Evolutionary conservation across 2,329 filamentous ascomycete genomes (phyloP).

Genomic region (Verticillium isaacii): DNA sequence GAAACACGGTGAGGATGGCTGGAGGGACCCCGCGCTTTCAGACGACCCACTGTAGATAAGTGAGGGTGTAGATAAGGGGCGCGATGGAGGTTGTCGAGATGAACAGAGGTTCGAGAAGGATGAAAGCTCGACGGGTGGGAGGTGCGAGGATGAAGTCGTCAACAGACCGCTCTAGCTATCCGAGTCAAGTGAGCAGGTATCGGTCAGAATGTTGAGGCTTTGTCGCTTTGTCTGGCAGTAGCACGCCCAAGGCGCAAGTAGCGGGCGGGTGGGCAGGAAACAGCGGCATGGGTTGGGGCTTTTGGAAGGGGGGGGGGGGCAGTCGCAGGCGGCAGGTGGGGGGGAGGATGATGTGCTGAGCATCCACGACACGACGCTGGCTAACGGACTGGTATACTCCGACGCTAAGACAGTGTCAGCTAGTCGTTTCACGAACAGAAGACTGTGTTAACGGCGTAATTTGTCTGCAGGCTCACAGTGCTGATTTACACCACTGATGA

Average conservation of each 20-base stretch:
- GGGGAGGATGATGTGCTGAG: not conserved
- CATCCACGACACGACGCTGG: not conserved
- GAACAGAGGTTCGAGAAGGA: not conserved
- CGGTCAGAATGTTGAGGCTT: not conserved
- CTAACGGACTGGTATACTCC: not conserved
- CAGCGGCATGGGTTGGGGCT: not conserved
- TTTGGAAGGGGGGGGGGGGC: not conserved
- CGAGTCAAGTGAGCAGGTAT: not conserved
- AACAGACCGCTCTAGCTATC: not conserved
- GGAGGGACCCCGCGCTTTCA: not conserved
- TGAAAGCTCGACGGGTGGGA: not conserved
- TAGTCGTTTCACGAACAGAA: not conserved
- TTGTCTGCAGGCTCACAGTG: not conserved
- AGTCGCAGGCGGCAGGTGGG: not conserved
- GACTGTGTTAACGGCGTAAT: not conserved
- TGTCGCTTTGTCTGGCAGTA: not conserved
- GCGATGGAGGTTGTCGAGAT: not conserved
- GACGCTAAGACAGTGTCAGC: not conserved
- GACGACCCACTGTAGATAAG: not conserved
- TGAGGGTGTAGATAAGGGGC: not conserved
- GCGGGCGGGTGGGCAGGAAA: not conserved
- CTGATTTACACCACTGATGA: not conserved
- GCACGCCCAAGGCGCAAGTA: not conserved
- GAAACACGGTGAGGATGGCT: not conserved
- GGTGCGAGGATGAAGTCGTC: not conserved